Evolutionary conservation across 306 rosid genomes (phyloP), one percentile per base, ranked within the genome.

Genomic region (Gillenia trifoliata): DNA sequence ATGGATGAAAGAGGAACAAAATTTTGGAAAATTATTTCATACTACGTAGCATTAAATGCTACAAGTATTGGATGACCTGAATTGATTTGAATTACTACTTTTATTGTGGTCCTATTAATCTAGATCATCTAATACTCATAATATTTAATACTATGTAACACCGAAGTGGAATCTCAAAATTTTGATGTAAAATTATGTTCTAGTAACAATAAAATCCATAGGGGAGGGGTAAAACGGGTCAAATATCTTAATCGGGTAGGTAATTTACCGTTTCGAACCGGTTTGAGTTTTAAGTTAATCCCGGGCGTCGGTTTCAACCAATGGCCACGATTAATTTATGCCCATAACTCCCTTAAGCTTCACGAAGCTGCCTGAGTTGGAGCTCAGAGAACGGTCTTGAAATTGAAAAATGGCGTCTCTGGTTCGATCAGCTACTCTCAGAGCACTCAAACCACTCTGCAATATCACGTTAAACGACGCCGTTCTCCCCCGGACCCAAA

Each of bases 391-490:
- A 55, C 2, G 26, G 61, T 23, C 34, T 29, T 9, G 30, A 55
- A 22, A 55, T 43, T 4, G 69, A 28, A 31, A 31, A 30, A 87
- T 63, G 73, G 82, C 77, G 66, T 75, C 76, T 79, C 33, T 87
- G 78, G 41, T 78, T 30, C 91, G 93, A 80, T 82, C 87, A 33
- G 69, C 45, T 43, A 59, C 72, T 54, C 33, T 64, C 65, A 89
- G 75, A 79, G 57, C 61, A 47, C 74, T 70, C 28, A 75, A 75
- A 59, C 36, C 71, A 1, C 20, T 66, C 52, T 30, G 77, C 78
- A 66, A 45, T 62, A 30, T 57, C 40, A 49, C 57, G 0, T 73
- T 28, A 68, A 71, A 60, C 19, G 25, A 38, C 4, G 4, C 72
- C 57, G 29, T 76, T 59, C 23, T 11, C 45, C 71, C 41, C 47